A percentile compares a stretch with the other conserved stretches of the same genome.
Conservation (phyloP, 305 asterid genomes). For the Nicotiana rustica region DNA sequence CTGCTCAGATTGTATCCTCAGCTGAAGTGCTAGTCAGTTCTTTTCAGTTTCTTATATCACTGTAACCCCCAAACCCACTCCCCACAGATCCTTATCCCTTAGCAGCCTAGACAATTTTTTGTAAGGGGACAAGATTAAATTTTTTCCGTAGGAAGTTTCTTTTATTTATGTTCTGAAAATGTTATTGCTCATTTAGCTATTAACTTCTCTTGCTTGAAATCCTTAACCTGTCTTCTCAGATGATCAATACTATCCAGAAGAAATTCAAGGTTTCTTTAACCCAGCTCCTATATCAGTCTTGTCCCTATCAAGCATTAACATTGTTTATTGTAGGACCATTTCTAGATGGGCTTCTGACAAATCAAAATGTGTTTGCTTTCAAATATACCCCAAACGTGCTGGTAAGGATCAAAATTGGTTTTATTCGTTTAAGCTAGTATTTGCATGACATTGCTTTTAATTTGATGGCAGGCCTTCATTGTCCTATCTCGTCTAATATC, state of each 20-base stretch:
- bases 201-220: constrained; percentile 37
- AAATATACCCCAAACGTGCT: constrained; percentile 73
- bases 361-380: constrained; percentile 70
- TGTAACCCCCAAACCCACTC: neutral
- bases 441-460: constrained; percentile 33
- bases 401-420: constrained; percentile 50
- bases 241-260: constrained; percentile 79
- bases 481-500: constrained; percentile 77
- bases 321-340: constrained; percentile 69
- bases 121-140: neutral
- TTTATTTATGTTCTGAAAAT: neutral
- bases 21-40: neutral
- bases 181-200: neutral
- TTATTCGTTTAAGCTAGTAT: constrained; percentile 39
- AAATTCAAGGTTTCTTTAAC: constrained; percentile 42
- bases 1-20: constrained; percentile 83
- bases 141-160: neutral
- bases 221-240: constrained; percentile 62
- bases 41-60: constrained; percentile 15
- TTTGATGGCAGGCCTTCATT: constrained; percentile 62
- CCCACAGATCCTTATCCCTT: neutral
- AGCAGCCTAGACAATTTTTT: neutral
- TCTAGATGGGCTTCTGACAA: constrained; percentile 69
- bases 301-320: constrained; percentile 74
- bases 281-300: constrained; percentile 74